Evolutionary conservation across 306 rosid species (phyloP).

Genomic region (Cicer arietinum): DNA sequence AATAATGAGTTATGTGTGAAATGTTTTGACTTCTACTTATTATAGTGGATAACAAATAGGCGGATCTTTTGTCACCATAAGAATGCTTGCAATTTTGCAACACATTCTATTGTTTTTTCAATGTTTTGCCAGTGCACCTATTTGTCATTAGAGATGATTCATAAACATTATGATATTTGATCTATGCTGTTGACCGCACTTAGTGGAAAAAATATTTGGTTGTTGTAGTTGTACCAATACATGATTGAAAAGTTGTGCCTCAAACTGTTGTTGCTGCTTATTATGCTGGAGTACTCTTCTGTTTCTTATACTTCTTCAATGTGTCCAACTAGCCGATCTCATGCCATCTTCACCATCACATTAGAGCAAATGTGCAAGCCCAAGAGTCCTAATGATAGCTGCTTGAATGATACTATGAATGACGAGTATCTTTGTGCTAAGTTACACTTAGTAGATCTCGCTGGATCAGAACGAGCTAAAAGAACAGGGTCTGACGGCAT

Average conservation of each 20-base stretch:
- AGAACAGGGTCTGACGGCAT: conserved; percentile 99
- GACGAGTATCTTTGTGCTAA: conserved; percentile 95
- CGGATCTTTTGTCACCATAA: conserved; percentile 21
- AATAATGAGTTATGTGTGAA: conserved; percentile 9
- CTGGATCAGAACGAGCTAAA: conserved; percentile 99
- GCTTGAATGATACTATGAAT: conserved; percentile 60
- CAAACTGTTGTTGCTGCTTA: conserved; percentile 34
- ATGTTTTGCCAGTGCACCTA: conserved; percentile 15
- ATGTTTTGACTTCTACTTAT: conserved; percentile 30
- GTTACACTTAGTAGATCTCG: conserved; percentile 98
- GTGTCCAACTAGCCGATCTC: conserved; percentile 80
- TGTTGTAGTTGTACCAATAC: not conserved
- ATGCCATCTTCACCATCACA: conserved; percentile 99
- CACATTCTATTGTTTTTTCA: conserved; percentile 24
- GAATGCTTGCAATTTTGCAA: conserved; percentile 17
- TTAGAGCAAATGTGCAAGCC: conserved; percentile 93
- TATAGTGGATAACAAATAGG: conserved; percentile 15
- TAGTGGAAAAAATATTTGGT: conserved; percentile 16
- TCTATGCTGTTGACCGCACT: conserved; percentile 1
- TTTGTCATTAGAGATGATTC: not conserved
- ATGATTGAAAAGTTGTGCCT: conserved; percentile 28
- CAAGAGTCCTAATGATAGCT: conserved; percentile 55
- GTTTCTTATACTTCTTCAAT: conserved; percentile 46
- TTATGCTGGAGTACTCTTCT: conserved; percentile 36
- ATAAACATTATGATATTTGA: not conserved